Evolutionary conservation across 2,329 filamentous ascomycete species (phyloP), one percentile per base, ranked within the genome.

Genomic region (Hymenoscyphus fructigenus): DNA sequence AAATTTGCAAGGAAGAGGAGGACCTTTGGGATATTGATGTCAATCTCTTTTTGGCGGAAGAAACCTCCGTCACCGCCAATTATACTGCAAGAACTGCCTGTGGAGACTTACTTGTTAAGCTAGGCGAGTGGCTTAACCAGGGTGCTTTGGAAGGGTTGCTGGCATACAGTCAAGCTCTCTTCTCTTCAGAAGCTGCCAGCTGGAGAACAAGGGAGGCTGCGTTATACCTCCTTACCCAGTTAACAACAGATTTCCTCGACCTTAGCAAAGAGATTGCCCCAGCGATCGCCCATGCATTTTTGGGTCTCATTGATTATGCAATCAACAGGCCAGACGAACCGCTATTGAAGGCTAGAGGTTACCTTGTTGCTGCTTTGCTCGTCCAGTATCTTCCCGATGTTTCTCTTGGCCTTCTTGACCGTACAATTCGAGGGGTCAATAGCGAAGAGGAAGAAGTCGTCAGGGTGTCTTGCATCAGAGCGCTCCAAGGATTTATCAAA

Each of bases 21-120:
- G 92, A 91, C 7, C 80, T 99, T 10, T 99, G 95, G 95, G 92
- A 97, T 71, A 92, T 97, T 68, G 95, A 99, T 77, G 91, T 96
- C 70, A 98, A 96, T 65, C 85, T 99, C 1, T 99, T 96, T 78
- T 83, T 99, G 57, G 94, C 93, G 0, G 95, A 99, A 78, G 94
- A 98, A 79, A 94, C 92, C 1, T 94, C 93, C 1, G 91, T 97
- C 20, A 97, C 93, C 14, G 91, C 93, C 36, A 98, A 98, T 77
- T 99, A 98, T 79, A 97, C 95, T 0, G 91, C 95, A 15, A 88
- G 95, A 70, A 96, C 92, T 20, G 95, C 94, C 50, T 95, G 92
- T 68, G 93, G 93, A 59, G 95, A 98, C 76, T 81, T 99, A 59
- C 84, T 97, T 32, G 93, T 97, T 78, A 97, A 97, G 79, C 83